A percentile compares a stretch with the other conserved stretches of the same genome.
These are phyloP conservation scores for Auriscalpium vulgare DNA, from an alignment of 768 basidiomycete species.

Conservation along the genomic window DNA sequence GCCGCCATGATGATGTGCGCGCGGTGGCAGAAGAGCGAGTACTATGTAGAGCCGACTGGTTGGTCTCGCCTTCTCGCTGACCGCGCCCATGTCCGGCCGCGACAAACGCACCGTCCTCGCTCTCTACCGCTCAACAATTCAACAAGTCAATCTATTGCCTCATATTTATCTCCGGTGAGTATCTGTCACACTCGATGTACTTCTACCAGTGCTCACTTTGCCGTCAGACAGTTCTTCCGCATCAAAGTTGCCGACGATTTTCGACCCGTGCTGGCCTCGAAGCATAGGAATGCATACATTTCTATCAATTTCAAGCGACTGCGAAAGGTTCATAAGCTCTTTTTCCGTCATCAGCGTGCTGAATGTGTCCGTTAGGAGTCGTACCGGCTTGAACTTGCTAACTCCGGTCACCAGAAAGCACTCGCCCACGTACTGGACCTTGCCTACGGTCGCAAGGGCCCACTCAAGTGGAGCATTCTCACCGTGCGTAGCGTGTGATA, in stretches of 20 bases:
- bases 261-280: slow-evolving; percentile 34
- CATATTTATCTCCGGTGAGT: slow-evolving; percentile 39
- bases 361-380: slow-evolving; percentile 35
- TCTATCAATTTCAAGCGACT: slow-evolving; percentile 40
- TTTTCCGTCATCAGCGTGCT: neutral
- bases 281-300: slow-evolving; percentile 22
- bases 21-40: too few species aligned
- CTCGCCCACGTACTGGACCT: slow-evolving; percentile 54
- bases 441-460: slow-evolving; percentile 74
- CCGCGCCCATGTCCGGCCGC: too few species aligned
- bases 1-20: too few species aligned
- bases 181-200: too few species aligned
- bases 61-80: too few species aligned
- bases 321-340: slow-evolving; percentile 34
- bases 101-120: too few species aligned
- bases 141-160: slow-evolving; percentile 36
- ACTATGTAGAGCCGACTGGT: too few species aligned
- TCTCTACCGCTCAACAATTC: slow-evolving; percentile 7
- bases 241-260: slow-evolving; percentile 53
- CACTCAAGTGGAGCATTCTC: slow-evolving; percentile 59
- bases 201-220: too few species aligned
- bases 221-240: slow-evolving; percentile 52
- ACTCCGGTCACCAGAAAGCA: slow-evolving; percentile 37
- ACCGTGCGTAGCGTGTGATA: slow-evolving; percentile 34
- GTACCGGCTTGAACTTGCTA: slow-evolving; percentile 45